Base-by-base conservation (phyloP, 2,329 filamentous ascomycete species). In the Pestalotiopsis sp. region DNA sequence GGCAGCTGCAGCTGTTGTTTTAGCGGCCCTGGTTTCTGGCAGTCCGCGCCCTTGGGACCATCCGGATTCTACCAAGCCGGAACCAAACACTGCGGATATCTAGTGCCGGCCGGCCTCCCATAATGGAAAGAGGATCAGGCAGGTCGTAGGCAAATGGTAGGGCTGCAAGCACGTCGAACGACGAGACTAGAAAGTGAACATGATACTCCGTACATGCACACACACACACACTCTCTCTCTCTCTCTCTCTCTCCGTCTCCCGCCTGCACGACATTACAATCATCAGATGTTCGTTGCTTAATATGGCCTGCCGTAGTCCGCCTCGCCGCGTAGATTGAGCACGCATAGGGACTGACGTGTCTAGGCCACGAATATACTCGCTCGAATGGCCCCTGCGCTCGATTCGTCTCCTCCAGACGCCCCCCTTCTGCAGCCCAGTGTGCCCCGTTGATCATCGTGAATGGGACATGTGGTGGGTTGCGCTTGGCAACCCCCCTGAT, bases 151-250 rank as follows among this genome's bases (percentile, higher is more conserved):
- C 57, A 59, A 62, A 23, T 23, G 20, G 49, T 27, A 39, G 64
- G 64, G 41, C 27, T 56, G 41, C 45, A 57, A 45, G 39, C 36
- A 45, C 56, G 27, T 38, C n/a, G n/a, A 39, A 23, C 27, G 56
- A 59, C 65, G n/a, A 59, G 65, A 67, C 31, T 67, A 67, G 65
- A 39, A 67, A 36, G 27, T 67, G 25, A 31, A 36, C 12, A 52
- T 5, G 17, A 52, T n/a, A 52, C 20, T n/a, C 14, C 14, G 17
- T 52, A n/a, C 45, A 17, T 52, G 7, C 17, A n/a, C 20, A 52
- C 45, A 52, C 45, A 52, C 31, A 36, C 31, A 11, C 31, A 3
- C 31, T 52, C 17, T 49, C 41, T n/a, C 14, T 6, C 12, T 17
- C n/a, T 52, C 7, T 52, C 20, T n/a, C 6, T 9, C 45, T n/a